Evolutionary conservation across 148 eudicot genomes (phyloP).

Genomic region (Cornus controversa): DNA sequence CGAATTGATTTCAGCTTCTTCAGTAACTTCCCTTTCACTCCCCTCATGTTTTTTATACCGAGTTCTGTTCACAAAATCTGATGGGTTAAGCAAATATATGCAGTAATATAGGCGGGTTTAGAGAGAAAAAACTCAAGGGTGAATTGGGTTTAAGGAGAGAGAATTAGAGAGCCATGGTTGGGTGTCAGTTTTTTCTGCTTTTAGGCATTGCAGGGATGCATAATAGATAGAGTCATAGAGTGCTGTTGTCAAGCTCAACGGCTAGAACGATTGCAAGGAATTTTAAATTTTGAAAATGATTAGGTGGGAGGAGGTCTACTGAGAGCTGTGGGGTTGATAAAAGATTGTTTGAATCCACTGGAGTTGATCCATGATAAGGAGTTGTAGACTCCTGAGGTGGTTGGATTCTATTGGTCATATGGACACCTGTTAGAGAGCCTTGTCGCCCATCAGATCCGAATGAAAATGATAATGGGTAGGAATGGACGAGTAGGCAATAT

Average conservation of each 20-base stretch:
- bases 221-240: too few species aligned
- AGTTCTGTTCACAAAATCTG: neutral
- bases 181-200: neutral
- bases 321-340: neutral
- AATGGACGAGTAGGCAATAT: too few species aligned
- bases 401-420: neutral
- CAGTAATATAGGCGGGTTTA: neutral
- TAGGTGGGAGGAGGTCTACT: conserved; percentile 17
- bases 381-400: neutral
- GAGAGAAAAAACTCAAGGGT: neutral
- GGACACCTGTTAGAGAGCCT: too few species aligned
- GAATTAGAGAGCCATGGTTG: neutral
- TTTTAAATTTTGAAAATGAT: conserved; percentile 26
- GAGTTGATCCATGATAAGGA: neutral
- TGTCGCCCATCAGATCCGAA: too few species aligned
- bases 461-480: too few species aligned
- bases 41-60: conserved; percentile 50
- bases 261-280: conserved; percentile 11
- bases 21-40: conserved; percentile 76
- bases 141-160: neutral
- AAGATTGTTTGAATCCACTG: neutral
- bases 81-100: too few species aligned
- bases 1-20: conserved; percentile 78
- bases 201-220: neutral
- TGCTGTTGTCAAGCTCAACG: conserved; percentile 1